These are phyloP conservation scores for Cladosporium halotolerans DNA, from an alignment of 2,329 filamentous ascomycete genomes.

Conservation along the genomic window DNA sequence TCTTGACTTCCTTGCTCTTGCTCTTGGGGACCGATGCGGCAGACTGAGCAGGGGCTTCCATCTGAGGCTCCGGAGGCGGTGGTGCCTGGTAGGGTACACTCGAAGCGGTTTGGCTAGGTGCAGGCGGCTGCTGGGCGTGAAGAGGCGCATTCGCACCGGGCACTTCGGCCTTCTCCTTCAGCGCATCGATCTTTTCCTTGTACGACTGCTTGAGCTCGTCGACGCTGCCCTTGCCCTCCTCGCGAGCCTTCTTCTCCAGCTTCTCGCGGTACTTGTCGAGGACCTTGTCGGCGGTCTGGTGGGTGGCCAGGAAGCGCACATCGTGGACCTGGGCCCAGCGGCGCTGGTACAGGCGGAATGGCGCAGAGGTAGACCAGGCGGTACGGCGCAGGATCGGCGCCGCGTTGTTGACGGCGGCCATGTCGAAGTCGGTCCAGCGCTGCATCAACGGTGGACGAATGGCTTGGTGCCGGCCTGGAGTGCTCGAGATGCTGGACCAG, in stretches of 20 bases:
- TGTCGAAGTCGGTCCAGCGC: conserved; percentile 13
- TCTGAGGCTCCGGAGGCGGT: conserved; percentile 31
- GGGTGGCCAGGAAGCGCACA: conserved; percentile 80
- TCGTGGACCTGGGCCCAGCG: conserved; percentile 91
- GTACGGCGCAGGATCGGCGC: conserved; percentile 20
- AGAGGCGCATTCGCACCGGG: conserved; percentile 44
- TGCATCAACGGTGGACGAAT: conserved; percentile 4
- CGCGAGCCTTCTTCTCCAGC: conserved; percentile 71
- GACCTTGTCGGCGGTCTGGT: conserved; percentile 57
- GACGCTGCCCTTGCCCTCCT: conserved; percentile 63
- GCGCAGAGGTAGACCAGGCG: conserved; percentile 19
- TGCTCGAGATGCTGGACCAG: too few species aligned
- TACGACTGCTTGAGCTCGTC: conserved; percentile 76
- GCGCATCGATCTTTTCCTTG: conserved; percentile 69
- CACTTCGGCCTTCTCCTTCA: conserved; percentile 61
- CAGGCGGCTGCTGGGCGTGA: conserved; percentile 19
- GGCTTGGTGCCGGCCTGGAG: not conserved
- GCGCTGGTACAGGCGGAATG: conserved; percentile 49
- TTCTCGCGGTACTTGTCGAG: conserved; percentile 83
- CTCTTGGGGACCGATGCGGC: conserved; percentile 30
- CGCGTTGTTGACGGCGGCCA: conserved; percentile 13
- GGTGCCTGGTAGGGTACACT: conserved; percentile 31
- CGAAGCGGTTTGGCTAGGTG: conserved; percentile 17
- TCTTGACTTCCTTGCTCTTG: conserved; percentile 49
- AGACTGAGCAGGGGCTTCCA: conserved; percentile 22